These are phyloP conservation scores for Lecanoromycetidae sp. DNA, from an alignment of 2,329 filamentous ascomycete genomes.

Conservation along the genomic window DNA sequence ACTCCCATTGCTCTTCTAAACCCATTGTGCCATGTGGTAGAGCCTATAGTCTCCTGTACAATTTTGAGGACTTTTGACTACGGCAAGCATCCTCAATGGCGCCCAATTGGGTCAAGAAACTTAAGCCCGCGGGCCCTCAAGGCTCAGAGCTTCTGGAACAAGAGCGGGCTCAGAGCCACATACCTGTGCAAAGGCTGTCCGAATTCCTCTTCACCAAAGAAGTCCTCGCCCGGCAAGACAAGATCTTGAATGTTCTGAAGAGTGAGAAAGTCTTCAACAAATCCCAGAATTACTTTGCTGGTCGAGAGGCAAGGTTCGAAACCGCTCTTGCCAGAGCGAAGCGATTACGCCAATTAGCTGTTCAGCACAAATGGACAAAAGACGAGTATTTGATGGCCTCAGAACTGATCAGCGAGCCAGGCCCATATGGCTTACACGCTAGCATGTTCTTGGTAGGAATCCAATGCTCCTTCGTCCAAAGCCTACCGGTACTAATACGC, in stretches of 20 bases:
- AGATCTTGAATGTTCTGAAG: constrained; percentile 52
- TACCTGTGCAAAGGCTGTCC: constrained; percentile 55
- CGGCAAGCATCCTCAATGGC: neutral
- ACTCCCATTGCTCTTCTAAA: neutral
- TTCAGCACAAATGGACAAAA: constrained; percentile 53
- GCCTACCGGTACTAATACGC: neutral
- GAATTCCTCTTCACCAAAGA: constrained; percentile 58
- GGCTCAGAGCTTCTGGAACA: constrained; percentile 56
- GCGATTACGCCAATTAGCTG: constrained; percentile 52
- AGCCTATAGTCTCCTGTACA: no score
- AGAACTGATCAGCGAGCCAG: constrained; percentile 60
- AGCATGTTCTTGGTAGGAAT: constrained; percentile 51
- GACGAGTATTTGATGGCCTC: constrained; percentile 55
- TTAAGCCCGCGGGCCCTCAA: constrained; percentile 55
- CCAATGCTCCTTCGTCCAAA: constrained; percentile 8
- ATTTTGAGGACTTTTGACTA: neutral
- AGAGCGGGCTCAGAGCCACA: constrained; percentile 55
- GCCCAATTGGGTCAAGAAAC: constrained; percentile 48
- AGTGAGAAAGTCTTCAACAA: constrained; percentile 64
- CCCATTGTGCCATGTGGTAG: no score
- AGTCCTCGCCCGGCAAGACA: constrained; percentile 47
- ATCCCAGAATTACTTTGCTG: constrained; percentile 63
- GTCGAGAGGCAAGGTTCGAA: constrained; percentile 56
- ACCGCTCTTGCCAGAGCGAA: constrained; percentile 59
- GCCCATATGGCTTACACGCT: constrained; percentile 61